A percentile compares a stretch with the other conserved stretches of the same genome.
Conservation (phyloP, 2,329 filamentous ascomycete genomes). For the Cercospora sp. region DNA sequence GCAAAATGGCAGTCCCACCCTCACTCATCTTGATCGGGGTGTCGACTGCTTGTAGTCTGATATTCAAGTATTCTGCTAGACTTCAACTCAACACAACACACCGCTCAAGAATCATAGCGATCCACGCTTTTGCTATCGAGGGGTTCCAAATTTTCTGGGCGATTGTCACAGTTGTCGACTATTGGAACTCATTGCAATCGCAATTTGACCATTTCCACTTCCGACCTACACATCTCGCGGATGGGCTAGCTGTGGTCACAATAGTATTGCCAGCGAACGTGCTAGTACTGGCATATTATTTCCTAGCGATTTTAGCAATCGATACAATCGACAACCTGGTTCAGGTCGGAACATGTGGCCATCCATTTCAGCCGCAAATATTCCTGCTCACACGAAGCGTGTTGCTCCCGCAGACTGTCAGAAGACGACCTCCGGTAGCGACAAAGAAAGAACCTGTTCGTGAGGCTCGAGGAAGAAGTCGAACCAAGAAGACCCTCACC, state of each 20-base stretch:
- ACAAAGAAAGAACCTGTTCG: background rate
- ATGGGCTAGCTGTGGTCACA: no score
- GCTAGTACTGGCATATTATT: no score
- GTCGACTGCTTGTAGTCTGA: constrained; percentile 10
- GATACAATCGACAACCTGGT: constrained; percentile 22
- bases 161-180: no score
- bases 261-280: no score
- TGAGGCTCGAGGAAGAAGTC: background rate
- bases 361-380: constrained; percentile 21
- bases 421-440: background rate
- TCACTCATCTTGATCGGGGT: background rate
- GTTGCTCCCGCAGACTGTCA: constrained; percentile 17
- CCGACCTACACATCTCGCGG: no score
- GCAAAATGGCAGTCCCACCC: background rate
- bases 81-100: no score
- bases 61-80: constrained; percentile 8
- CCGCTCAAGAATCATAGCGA: no score
- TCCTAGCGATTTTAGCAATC: constrained; percentile 17
- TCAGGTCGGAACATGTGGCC: constrained; percentile 13
- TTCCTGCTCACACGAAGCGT: constrained; percentile 20
- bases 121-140: constrained; percentile 23
- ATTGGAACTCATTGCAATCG: no score
- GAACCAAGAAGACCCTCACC: background rate
- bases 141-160: no score
- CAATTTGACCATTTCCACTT: no score